Conservation (phyloP, 306 rosid species). For the Quercus berberidifolia region DNA sequence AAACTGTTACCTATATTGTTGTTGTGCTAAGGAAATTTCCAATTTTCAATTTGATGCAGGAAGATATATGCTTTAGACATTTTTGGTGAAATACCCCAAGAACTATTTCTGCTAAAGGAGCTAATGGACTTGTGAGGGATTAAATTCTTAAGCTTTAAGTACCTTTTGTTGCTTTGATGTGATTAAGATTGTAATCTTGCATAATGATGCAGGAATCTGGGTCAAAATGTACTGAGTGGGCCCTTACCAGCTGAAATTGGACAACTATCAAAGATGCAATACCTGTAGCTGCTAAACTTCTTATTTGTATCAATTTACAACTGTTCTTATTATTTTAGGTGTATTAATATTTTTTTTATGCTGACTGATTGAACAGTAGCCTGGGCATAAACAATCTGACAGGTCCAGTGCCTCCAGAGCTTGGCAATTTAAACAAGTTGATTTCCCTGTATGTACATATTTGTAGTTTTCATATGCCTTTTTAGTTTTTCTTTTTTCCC, state of each 20-base stretch:
- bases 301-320: neutral
- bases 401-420: slow-evolving; percentile 31
- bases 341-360: neutral
- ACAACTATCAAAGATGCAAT: slow-evolving; percentile 27
- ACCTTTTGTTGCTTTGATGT: neutral
- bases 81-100: slow-evolving; percentile 31
- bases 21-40: neutral
- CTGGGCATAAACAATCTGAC: slow-evolving; percentile 40
- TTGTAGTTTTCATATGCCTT: neutral
- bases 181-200: neutral
- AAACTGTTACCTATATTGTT: neutral
- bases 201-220: slow-evolving; percentile 33
- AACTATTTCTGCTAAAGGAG: slow-evolving; percentile 34
- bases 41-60: slow-evolving; percentile 10
- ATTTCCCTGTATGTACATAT: slow-evolving; percentile 27
- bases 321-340: neutral
- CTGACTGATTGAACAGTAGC: slow-evolving; percentile 31
- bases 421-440: slow-evolving; percentile 30
- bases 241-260: slow-evolving; percentile 29
- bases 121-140: slow-evolving; percentile 35
- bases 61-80: slow-evolving; percentile 36
- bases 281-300: slow-evolving; percentile 22
- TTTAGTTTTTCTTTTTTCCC: neutral
- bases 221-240: slow-evolving; percentile 35
- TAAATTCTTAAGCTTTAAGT: neutral